phyloP scores from a whole-genome alignment of 2,329 filamentous ascomycete genomes.

The Lachnellula cervina region DNA sequence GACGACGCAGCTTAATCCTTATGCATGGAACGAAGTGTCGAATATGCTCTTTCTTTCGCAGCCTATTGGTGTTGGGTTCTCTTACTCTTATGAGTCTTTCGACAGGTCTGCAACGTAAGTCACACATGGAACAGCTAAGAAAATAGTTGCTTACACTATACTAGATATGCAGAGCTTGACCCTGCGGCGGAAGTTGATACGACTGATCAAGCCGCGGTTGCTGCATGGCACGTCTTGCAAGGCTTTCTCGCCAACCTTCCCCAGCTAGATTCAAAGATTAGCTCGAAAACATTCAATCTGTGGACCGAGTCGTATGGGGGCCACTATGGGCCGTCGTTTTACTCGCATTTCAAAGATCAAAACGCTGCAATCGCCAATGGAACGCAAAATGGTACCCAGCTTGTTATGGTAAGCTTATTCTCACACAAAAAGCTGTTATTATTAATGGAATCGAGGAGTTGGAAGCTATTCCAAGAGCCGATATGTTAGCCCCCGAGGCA shows the following conservation, averaged over 20 bases:
- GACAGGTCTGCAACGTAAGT: background rate
- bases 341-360: slow-evolving; percentile 51
- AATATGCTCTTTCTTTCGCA: slow-evolving; percentile 52
- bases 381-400: slow-evolving; percentile 42
- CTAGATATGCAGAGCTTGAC: background rate
- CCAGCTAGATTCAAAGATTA: background rate
- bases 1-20: slow-evolving; percentile 45
- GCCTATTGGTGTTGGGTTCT: slow-evolving; percentile 63
- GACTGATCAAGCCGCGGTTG: slow-evolving; percentile 12
- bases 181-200: background rate
- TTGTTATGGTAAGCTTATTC: slow-evolving; percentile 29
- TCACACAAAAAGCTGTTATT: too few species aligned
- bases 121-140: too few species aligned
- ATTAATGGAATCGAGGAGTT: too few species aligned
- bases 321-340: slow-evolving; percentile 59
- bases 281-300: slow-evolving; percentile 51
- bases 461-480: too few species aligned
- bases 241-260: slow-evolving; percentile 5
- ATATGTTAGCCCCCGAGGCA: too few species aligned
- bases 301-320: slow-evolving; percentile 66
- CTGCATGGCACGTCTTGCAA: slow-evolving; percentile 41
- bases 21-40: slow-evolving; percentile 56
- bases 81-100: slow-evolving; percentile 34
- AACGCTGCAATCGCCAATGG: slow-evolving; percentile 51
- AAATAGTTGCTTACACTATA: background rate